A percentile compares a stretch with the other conserved stretches of the same genome.
Evolutionary conservation across 192 early-diverging fungal genomes (phyloP).

Genomic region (Podila minutissima): DNA sequence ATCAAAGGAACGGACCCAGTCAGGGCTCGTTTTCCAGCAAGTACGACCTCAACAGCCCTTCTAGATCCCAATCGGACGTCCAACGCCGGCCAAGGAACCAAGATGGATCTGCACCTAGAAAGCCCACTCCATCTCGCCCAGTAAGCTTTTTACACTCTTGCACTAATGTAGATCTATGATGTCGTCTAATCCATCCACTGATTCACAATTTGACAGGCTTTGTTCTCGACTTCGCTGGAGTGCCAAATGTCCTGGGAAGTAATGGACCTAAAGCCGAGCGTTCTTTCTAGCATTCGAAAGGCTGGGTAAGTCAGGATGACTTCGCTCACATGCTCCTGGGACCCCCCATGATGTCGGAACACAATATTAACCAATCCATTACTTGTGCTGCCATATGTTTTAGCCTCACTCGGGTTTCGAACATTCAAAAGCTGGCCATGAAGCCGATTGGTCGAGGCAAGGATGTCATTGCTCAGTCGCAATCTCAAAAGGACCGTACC

Average conservation of each 20-base stretch:
- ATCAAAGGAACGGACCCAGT: neutral
- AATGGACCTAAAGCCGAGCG: conserved; percentile 27
- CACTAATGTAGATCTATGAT: too few species aligned
- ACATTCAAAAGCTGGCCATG: conserved; percentile 47
- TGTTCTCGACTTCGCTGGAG: conserved; percentile 36
- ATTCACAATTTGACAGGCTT: neutral
- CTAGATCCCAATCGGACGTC: too few species aligned
- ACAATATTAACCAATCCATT: neutral
- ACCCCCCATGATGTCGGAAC: neutral
- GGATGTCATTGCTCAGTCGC: conserved; percentile 46
- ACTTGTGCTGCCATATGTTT: neutral
- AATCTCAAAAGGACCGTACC: conserved; percentile 48
- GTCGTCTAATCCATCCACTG: too few species aligned
- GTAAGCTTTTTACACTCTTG: too few species aligned
- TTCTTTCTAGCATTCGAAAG: conserved; percentile 18
- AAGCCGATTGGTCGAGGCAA: conserved; percentile 27
- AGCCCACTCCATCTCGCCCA: too few species aligned
- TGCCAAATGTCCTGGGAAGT: conserved; percentile 45
- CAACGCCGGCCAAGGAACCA: too few species aligned
- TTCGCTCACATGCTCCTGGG: neutral
- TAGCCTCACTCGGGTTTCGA: conserved; percentile 30
- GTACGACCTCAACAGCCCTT: too few species aligned
- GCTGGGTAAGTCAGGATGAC: conserved; percentile 16
- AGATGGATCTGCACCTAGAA: too few species aligned
- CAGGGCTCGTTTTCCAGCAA: too few species aligned